Base-by-base conservation (phyloP, 73 alveolate species). In the Paramecium bursaria region DNA sequence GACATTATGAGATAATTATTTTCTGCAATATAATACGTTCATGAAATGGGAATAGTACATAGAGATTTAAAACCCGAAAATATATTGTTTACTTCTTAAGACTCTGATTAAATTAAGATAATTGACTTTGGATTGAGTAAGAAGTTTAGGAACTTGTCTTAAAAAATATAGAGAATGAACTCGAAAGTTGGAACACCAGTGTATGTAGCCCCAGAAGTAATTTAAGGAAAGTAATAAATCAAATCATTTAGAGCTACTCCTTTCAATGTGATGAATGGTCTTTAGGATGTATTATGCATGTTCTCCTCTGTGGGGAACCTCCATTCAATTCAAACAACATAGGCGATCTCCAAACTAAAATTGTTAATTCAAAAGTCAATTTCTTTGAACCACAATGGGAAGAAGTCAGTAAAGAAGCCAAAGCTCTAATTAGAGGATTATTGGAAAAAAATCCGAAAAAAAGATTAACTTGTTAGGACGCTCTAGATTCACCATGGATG, bases 11-110 rank as follows among this genome's bases (percentile, higher is more conserved):
- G 67, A 39, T 48, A 87, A 22, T 60, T 90, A 31, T 77, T 90
- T 26, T 86, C 92, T 27, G 91, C 95, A 6, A 73, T 88, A 2
- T 73, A 67, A 14, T 89, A 90, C 48, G 47, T 75, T 48, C 95
- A 90, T 50, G 19, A 51, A 5, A 48, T 52, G 46, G 57, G 73
- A 22, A 88, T 90, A 73, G 91, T 85, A 13, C 95, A 90, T 73
- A 75, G 94, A 88, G 99, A 96, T 86, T 75, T 96, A 52, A 96
- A 96, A 75, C 99, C 99, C 11, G 99, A 96, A 75, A 96, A 96
- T 76, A 77, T 93, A 14, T 88, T 96, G 60, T 82, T 94, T 48
- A 86, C 95, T 33, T 54, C 88, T 76, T 90, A 89, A 75, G 90
- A 91, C 51, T 90, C 86, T 35, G 92, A 86, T 53, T 51, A 93